Evolutionary conservation across 1,284 basidiomycete species (phyloP).

Genomic region (Ceratobasidium sp.): DNA sequence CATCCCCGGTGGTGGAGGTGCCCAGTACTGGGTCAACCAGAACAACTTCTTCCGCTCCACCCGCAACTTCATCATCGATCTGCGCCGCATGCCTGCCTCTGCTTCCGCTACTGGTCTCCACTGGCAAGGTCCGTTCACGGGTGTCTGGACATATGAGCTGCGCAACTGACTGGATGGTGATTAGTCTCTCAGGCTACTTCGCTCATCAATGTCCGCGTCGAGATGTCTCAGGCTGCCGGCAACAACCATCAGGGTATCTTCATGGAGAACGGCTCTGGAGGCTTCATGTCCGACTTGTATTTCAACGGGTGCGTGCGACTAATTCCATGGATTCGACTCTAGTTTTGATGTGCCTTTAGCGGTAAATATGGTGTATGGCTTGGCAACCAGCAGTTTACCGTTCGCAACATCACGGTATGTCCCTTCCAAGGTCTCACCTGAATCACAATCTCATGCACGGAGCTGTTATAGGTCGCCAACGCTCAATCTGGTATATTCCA

Average conservation of each 20-base stretch:
- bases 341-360: conserved; percentile 36
- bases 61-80: conserved; percentile 52
- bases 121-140: conserved; percentile 44
- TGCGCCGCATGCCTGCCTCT: conserved; percentile 62
- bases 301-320: conserved; percentile 66
- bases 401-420: conserved; percentile 64
- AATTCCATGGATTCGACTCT: background rate
- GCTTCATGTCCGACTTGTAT: conserved; percentile 77
- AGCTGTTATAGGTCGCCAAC: conserved; percentile 62
- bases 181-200: conserved; percentile 84
- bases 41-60: conserved; percentile 50
- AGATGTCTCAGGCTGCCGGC: conserved; percentile 70
- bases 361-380: conserved; percentile 72
- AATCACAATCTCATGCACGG: background rate
- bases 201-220: conserved; percentile 69
- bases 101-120: conserved; percentile 70
- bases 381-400: conserved; percentile 77
- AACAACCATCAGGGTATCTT: conserved; percentile 67
- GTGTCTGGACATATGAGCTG: background rate
- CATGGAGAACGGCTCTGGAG: conserved; percentile 77
- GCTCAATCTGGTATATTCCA: conserved; percentile 61
- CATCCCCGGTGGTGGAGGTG: conserved; percentile 48
- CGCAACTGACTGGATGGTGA: conserved; percentile 64
- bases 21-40: conserved; percentile 47
- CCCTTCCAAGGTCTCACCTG: background rate